Conservation (phyloP, 2,329 filamentous ascomycete species). For the Proliferodiscus dingleyae region DNA sequence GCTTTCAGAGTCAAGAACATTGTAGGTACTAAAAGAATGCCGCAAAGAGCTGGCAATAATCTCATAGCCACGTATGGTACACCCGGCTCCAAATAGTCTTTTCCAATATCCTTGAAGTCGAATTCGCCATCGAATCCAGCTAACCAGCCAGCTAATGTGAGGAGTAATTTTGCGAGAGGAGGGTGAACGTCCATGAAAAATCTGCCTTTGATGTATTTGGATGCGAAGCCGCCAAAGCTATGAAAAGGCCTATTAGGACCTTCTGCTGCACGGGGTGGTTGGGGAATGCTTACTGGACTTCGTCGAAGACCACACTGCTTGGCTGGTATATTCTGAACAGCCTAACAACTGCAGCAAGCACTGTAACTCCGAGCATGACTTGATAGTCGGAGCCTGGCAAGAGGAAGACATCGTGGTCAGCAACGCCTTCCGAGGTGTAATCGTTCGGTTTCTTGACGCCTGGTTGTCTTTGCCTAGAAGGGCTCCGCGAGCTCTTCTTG, state of each 20-base stretch:
- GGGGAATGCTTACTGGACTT: conserved; percentile 80
- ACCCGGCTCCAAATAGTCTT: conserved; percentile 91
- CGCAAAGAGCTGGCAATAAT: conserved; percentile 82
- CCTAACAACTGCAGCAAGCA: conserved; percentile 73
- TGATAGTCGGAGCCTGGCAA: conserved; percentile 82
- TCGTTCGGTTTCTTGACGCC: conserved; percentile 37
- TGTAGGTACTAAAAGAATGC: conserved; percentile 80
- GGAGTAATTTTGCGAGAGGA: conserved; percentile 91
- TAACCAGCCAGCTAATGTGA: conserved; percentile 90
- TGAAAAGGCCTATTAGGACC: conserved; percentile 15
- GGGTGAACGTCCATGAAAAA: conserved; percentile 99
- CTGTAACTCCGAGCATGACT: conserved; percentile 65
- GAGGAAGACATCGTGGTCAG: conserved; percentile 87
- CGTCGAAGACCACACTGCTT: conserved; percentile 94
- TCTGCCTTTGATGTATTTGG: conserved; percentile 97
- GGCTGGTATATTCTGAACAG: conserved; percentile 96
- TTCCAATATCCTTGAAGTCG: conserved; percentile 99
- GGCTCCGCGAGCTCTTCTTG: conserved; percentile 14
- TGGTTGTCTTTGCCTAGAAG: conserved; percentile 12
- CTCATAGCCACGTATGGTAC: conserved; percentile 99
- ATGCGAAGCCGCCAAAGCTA: conserved; percentile 95
- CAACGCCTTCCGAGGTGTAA: conserved; percentile 74
- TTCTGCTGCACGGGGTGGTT: neutral
- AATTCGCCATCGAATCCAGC: conserved; percentile 94
- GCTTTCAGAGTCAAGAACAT: conserved; percentile 96